Percentiles rank a stretch among this genome's conserved stretches.
phyloP scores from a whole-genome alignment of 2,329 filamentous ascomycete genomes.

The Verticillium isaacii region DNA sequence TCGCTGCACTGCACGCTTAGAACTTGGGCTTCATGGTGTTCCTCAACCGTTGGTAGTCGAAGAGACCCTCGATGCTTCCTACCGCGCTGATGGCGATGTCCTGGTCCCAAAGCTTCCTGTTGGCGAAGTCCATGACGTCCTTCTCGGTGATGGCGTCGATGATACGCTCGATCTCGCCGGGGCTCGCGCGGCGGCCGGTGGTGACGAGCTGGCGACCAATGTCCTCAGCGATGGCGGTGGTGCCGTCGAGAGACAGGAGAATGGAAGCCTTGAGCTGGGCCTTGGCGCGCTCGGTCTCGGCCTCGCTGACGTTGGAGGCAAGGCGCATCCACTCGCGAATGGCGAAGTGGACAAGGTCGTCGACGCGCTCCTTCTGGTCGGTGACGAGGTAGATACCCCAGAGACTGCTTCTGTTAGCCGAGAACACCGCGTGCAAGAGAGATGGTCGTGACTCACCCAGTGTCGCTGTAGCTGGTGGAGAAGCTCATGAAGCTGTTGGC shows the following conservation, averaged over 20 bases:
- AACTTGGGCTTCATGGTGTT: slow-evolving; percentile 84
- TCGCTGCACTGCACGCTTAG: slow-evolving; percentile 25
- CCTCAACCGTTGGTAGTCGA: slow-evolving; percentile 74
- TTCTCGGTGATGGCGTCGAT: slow-evolving; percentile 88
- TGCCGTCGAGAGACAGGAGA: slow-evolving; percentile 93
- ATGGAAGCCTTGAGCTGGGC: slow-evolving; percentile 98
- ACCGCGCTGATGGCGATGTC: slow-evolving; percentile 92
- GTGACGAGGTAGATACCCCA: slow-evolving; percentile 99
- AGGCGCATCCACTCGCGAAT: slow-evolving; percentile 98
- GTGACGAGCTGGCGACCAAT: slow-evolving; percentile 98
- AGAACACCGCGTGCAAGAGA: neutral
- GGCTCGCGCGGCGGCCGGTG: slow-evolving; percentile 85
- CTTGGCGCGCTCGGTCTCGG: slow-evolving; percentile 97
- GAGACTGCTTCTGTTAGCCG: slow-evolving; percentile 56
- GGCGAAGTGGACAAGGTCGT: slow-evolving; percentile 97
- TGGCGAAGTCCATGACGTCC: slow-evolving; percentile 95
- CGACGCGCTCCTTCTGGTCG: slow-evolving; percentile 79
- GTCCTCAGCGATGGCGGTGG: slow-evolving; percentile 94
- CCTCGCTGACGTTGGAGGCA: slow-evolving; percentile 78
- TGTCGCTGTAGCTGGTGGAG: slow-evolving; percentile 98
- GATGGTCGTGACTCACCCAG: slow-evolving; percentile 62
- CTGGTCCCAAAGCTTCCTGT: slow-evolving; percentile 94
- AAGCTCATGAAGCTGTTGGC: slow-evolving; percentile 99
- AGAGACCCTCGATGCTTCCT: slow-evolving; percentile 81
- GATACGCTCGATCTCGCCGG: slow-evolving; percentile 89